Percentiles rank a stretch among this genome's conserved stretches.
These are phyloP conservation scores for Rhizopus delemar DNA, from an alignment of 371 early-diverging fungal genomes.

Conservation along the genomic window DNA sequence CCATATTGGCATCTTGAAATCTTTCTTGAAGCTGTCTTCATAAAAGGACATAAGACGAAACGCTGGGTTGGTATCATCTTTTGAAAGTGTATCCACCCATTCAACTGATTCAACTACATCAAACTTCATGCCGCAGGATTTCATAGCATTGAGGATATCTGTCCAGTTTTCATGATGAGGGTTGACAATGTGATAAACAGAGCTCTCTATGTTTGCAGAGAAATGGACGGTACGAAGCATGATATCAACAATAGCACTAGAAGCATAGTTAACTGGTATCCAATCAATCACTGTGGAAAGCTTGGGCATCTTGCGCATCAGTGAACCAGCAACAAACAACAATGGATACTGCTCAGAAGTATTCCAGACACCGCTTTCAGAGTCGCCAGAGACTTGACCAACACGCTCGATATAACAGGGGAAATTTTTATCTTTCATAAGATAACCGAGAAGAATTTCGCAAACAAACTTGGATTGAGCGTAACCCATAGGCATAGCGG, in stretches of 20 bases:
- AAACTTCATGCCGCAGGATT: slow-evolving; percentile 31
- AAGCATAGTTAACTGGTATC: slow-evolving; percentile 41
- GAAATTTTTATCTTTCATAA: slow-evolving; percentile 34
- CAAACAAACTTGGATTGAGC: slow-evolving; percentile 46
- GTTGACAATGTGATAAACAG: slow-evolving; percentile 42
- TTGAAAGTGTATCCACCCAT: slow-evolving; percentile 30
- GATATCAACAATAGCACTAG: slow-evolving; percentile 32
- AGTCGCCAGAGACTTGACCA: slow-evolving; percentile 48
- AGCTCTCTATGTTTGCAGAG: slow-evolving; percentile 5
- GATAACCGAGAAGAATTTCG: slow-evolving; percentile 34
- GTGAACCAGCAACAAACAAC: slow-evolving; percentile 38
- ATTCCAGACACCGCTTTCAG: slow-evolving; percentile 47
- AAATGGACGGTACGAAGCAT: slow-evolving; percentile 26
- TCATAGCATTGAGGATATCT: slow-evolving; percentile 26
- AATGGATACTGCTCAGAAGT: slow-evolving; percentile 41
- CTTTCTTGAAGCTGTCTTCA: slow-evolving; percentile 17
- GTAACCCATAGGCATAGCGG: slow-evolving; percentile 47
- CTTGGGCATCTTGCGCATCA: slow-evolving; percentile 34
- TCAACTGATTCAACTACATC: slow-evolving; percentile 24
- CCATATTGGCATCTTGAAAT: slow-evolving; percentile 29
- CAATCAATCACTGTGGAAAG: slow-evolving; percentile 34
- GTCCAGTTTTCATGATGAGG: slow-evolving; percentile 29
- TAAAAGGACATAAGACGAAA: slow-evolving; percentile 37
- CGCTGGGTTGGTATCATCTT: slow-evolving; percentile 40
- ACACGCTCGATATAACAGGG: slow-evolving; percentile 41